These are phyloP conservation scores for Alternaria viburni DNA, from an alignment of 2,329 filamentous ascomycete genomes.

Conservation along the genomic window DNA sequence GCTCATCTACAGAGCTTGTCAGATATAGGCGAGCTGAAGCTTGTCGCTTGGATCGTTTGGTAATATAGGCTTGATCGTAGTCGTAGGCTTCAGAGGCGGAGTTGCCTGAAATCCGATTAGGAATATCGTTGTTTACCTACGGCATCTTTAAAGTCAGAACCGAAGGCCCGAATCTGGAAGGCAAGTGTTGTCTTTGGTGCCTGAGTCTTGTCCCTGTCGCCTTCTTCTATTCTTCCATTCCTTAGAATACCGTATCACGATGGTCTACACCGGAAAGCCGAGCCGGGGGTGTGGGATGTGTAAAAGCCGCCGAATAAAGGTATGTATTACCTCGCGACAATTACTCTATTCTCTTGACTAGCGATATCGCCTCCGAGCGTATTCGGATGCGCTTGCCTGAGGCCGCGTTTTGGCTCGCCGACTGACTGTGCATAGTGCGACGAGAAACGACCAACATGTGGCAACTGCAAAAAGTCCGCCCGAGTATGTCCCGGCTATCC, in stretches of 20 bases:
- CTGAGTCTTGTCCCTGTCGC: conserved; percentile 3
- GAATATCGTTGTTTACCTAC: conserved; percentile 1
- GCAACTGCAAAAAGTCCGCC: conserved; percentile 43
- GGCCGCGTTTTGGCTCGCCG: not conserved
- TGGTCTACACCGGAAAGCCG: conserved; percentile 52
- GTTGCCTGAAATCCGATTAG: conserved; percentile 17
- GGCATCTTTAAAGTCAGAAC: conserved; percentile 12
- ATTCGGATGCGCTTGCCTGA: not conserved
- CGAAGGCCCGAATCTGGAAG: not conserved
- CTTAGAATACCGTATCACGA: conserved; percentile 24
- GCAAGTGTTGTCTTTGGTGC: not conserved
- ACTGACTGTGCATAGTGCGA: conserved; percentile 38
- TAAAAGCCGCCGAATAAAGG: conserved; percentile 75
- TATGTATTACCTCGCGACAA: conserved; percentile 46
- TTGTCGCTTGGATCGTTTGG: conserved; percentile 7
- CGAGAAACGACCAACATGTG: conserved; percentile 45
- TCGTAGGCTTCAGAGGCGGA: conserved; percentile 35
- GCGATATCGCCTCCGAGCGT: not conserved
- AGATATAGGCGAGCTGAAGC: conserved; percentile 16
- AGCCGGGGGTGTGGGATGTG: conserved; percentile 73
- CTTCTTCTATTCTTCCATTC: conserved; percentile 13
- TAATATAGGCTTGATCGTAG: conserved; percentile 29
- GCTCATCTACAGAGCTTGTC: conserved; percentile 13
- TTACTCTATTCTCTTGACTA: conserved; percentile 7
- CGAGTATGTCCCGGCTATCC: conserved; percentile 48